These are phyloP conservation scores for Wallemia hederae DNA, from an alignment of 1,284 basidiomycete genomes.

Conservation along the genomic window DNA sequence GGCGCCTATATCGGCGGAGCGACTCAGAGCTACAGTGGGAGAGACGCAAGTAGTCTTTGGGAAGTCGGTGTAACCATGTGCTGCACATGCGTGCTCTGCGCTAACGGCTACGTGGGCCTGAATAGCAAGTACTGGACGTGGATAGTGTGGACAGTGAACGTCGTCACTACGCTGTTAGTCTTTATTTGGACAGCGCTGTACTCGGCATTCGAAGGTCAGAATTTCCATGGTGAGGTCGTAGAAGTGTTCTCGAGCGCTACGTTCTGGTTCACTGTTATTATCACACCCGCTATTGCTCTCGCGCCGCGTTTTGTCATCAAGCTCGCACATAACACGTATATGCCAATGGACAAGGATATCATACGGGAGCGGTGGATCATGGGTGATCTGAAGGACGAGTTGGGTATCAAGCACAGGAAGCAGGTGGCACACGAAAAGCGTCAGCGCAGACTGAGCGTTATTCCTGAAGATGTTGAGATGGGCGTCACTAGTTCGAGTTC, in stretches of 20 bases:
- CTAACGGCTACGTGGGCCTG: conserved; percentile 62
- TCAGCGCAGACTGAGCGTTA: not conserved
- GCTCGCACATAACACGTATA: conserved; percentile 31
- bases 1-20: conserved; percentile 16
- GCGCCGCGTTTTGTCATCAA: conserved; percentile 32
- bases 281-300: conserved; percentile 38
- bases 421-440: not conserved
- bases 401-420: conserved; percentile 26
- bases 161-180: conserved; percentile 51
- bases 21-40: conserved; percentile 36
- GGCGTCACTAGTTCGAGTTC: not conserved
- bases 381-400: conserved; percentile 50
- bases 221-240: conserved; percentile 41
- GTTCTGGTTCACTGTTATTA: conserved; percentile 50
- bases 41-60: conserved; percentile 40
- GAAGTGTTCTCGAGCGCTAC: conserved; percentile 44
- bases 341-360: conserved; percentile 27
- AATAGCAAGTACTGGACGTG: conserved; percentile 73
- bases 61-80: conserved; percentile 84
- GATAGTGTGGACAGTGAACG: conserved; percentile 48
- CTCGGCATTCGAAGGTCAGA: conserved; percentile 27
- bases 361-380: conserved; percentile 60
- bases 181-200: conserved; percentile 47
- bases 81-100: conserved; percentile 55
- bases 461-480: not conserved